Evolutionary conservation across 1,139 yeast genomes (phyloP), one percentile per base, ranked within the genome.

Genomic region (Candida sojae): DNA sequence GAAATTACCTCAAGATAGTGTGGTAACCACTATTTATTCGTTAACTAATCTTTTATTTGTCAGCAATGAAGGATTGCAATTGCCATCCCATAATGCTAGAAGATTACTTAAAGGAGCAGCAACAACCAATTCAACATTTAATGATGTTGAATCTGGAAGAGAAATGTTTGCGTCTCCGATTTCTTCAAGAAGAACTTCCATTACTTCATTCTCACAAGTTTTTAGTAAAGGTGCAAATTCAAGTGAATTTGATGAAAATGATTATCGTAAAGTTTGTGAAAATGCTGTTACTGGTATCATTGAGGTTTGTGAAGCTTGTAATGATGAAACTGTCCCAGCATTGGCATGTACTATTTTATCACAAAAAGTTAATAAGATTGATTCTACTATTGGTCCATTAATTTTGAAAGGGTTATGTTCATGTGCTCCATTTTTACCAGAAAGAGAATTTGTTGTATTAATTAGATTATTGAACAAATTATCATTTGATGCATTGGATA

Each of bases 11-110:
- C 95, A 90, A 60, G 97, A 91, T 63, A 83, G 89, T 0, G 84
- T 88, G 17, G 89, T 91, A 10, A 86, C 96, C n/a, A 81, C 93
- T 1, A 84, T 93, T 48, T 93, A 93, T 64, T 86, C 96, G 0
- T 75, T 92, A 55, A 82, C 89, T 26, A 93, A 93, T 63, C 70
- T 88, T 57, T 69, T 93, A 34, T 79, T 85, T 43, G 81, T 82
- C 13, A 83, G 83, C 10, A 77, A 75, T 49, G 78, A 71, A 56
- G 68, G 67, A 5, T 51, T 48, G 34, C 64, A 59, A 48, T 50
- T 49, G 23, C 52, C 47, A 26, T 55, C 60, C 1, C 62, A 72
- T 44, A 60, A 63, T 39, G 53, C 67, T 5, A 47, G 61, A 36
- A 59, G 71, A 50, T 60, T 73, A 48, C 44, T 48, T 23, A 45